Conservation (phyloP, 805 yeast genomes). For the Teunomyces pallodes region DNA sequence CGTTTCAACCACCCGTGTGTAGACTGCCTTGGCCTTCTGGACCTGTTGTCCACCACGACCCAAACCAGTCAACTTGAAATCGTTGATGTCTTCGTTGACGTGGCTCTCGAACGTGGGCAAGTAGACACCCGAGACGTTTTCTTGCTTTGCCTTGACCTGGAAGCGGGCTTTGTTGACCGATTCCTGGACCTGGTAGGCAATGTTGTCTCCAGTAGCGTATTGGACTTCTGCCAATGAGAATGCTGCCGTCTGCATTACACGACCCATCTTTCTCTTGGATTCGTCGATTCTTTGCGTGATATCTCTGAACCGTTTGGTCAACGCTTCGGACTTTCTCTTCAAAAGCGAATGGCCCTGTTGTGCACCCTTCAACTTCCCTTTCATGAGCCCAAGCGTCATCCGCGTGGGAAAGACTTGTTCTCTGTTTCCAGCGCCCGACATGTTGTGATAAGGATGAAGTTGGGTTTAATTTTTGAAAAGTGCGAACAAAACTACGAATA, state of each 20-base stretch:
- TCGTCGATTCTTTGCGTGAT: conserved; percentile 92
- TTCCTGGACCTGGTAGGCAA: conserved; percentile 94
- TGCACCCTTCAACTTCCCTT: conserved; percentile 93
- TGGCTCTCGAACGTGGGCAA: conserved; percentile 89
- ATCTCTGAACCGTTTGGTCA: conserved; percentile 94
- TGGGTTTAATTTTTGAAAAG: conserved; percentile 1
- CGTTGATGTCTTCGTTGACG: conserved; percentile 82
- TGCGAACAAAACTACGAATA: neutral
- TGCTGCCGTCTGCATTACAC: conserved; percentile 97
- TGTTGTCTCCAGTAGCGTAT: conserved; percentile 96
- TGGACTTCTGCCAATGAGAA: conserved; percentile 96
- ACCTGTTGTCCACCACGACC: conserved; percentile 99
- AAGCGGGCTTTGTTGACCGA: conserved; percentile 88
- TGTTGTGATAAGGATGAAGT: conserved; percentile 15
- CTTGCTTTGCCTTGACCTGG: conserved; percentile 87
- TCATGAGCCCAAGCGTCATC: conserved; percentile 95
- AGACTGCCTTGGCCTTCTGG: conserved; percentile 88
- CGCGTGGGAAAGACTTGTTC: conserved; percentile 97
- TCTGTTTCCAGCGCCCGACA: conserved; percentile 75
- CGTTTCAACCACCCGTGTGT: conserved; percentile 95
- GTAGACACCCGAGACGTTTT: conserved; percentile 93
- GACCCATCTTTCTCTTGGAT: conserved; percentile 95
- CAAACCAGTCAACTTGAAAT: conserved; percentile 92
- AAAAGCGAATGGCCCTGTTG: conserved; percentile 91
- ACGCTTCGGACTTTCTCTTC: conserved; percentile 95